These are phyloP conservation scores for Sisymbrium irio DNA, from an alignment of 345 rosid genomes.

Conservation along the genomic window DNA sequence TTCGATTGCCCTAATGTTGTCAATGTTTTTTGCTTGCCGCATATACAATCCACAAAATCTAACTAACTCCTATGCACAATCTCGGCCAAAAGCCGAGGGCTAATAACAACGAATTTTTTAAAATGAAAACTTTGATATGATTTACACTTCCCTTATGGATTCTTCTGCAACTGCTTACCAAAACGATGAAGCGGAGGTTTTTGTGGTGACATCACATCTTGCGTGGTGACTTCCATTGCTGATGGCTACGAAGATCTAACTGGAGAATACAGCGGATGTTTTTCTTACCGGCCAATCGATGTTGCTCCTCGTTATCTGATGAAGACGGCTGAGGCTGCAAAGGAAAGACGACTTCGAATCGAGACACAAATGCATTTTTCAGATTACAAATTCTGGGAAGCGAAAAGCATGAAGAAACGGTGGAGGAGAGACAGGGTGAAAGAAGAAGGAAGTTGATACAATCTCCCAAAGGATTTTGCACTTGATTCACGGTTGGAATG, in stretches of 20 bases:
- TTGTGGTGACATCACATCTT: constrained; percentile 31
- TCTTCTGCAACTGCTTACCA: constrained; percentile 44
- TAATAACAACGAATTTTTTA: not conserved
- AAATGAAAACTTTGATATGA: not conserved
- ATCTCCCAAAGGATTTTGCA: too few relatives aligned
- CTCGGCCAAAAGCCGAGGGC: not conserved
- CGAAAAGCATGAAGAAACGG: too few relatives aligned
- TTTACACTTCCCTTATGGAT: constrained; percentile 37
- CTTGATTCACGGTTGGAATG: too few relatives aligned
- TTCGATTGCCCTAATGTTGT: constrained; percentile 27
- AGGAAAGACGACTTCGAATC: constrained; percentile 12
- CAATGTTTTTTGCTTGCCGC: constrained; percentile 53
- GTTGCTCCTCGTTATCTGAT: constrained; percentile 6
- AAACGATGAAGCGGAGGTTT: constrained; percentile 32
- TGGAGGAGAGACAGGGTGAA: too few relatives aligned
- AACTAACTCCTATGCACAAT: not conserved
- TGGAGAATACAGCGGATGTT: constrained; percentile 15
- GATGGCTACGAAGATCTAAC: constrained; percentile 11
- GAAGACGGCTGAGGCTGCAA: not conserved
- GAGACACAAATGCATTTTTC: constrained; percentile 16
- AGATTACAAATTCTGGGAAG: too few relatives aligned
- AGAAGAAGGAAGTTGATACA: too few relatives aligned
- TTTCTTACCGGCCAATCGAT: constrained; percentile 17
- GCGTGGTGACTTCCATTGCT: constrained; percentile 16
- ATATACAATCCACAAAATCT: not conserved